Base-by-base conservation (phyloP, 176 grass and related monocot species). In the Oryza coarctata region DNA sequence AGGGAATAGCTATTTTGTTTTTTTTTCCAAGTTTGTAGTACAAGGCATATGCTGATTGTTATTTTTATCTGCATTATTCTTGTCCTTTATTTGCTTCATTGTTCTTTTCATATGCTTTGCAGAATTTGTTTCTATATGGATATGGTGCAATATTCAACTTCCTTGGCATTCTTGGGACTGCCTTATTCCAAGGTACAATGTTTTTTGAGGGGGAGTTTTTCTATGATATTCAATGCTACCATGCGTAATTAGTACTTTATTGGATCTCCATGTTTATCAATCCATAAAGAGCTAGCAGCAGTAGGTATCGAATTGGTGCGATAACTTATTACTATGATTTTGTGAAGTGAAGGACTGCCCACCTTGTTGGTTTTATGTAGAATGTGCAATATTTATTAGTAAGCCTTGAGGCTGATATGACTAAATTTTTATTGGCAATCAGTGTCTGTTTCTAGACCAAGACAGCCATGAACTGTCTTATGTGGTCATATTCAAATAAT, bases 111-210 rank as follows among this genome's bases (percentile, higher is more conserved):
- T 82, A 75, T 82, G 50, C 68, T 84, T 65, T 79, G 50, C 70
- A 99, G 96, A 99, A 99, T 52, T 80, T 99, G 41, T 99, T 99
- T 94, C 75, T 99, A 29, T 99, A 99, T 50, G 96, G 93, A 63
- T 99, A 99, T 75, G 96, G 96, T 45, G 96, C 96, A 47, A 93
- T 99, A 91, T 99, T 99, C 82, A 99, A 99, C 79, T 95, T 99
- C 34, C 87, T 99, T 80, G 96, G 93, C 55, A 95, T 99, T 71
- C 39, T 99, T 63, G 93, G 84, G 80, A 99, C 91, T 74, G 91
- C 79, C 55, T 70, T 99, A 86, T 93, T 95, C 83, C 89, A 99
- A 93, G 96, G 96, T 99, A 70, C 35, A 73, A 17, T 43, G 0
- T 49, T 49, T 6, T 11, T 39, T 1, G 6, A 41, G 39, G 9